Base-by-base conservation (phyloP, 805 yeast species). In the Candida namnaoensis region DNA sequence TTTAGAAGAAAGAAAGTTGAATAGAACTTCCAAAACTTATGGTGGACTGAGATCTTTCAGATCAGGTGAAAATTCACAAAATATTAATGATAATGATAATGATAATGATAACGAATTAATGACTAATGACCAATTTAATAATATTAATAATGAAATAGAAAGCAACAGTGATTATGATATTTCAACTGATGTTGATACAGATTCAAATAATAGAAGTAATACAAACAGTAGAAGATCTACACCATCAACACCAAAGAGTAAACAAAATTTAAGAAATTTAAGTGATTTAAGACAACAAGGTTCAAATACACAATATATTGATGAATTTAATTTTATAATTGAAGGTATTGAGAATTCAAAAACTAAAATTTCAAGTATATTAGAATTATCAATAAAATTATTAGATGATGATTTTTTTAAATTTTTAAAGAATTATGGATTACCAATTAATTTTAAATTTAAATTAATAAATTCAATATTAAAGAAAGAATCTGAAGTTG, bases 221-320 rank as follows among this genome's bases (percentile, higher is more conserved):
- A 23, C 7, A 9, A 19, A 9, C 7, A 27, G 7, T 13, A 11
- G 13, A 19, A 19, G 19, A 19, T 19, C 19, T 19, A 19, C 19
- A 19, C 19, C 19, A 19, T 19, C 19, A 6, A 30, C 33, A 12
- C n/a, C n/a, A 6, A 24, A 34, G 15, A 34, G 19, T n/a, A 11
- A 13, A 27, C 8, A 33, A 36, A 30, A 9, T 30, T 32, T 58
- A 13, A 56, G 54, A 36, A 54, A 54, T 9, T 44, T 57, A n/a
- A 32, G 54, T 6, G 58, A 57, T 33, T 50, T 65, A 19, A 52
- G 59, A 35, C 56, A 58, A 2, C 55, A 59, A 42, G 75, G 75
- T 3, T 54, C 56, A 24, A 52, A 53, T 13, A 44, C 61, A 2
- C 60, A 62, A 41, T 58, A 48, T 37, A 50, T 51, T 36, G 68